These are phyloP conservation scores for Anisodus acutangulus DNA, from an alignment of 257 asterid genomes.

Conservation along the genomic window DNA sequence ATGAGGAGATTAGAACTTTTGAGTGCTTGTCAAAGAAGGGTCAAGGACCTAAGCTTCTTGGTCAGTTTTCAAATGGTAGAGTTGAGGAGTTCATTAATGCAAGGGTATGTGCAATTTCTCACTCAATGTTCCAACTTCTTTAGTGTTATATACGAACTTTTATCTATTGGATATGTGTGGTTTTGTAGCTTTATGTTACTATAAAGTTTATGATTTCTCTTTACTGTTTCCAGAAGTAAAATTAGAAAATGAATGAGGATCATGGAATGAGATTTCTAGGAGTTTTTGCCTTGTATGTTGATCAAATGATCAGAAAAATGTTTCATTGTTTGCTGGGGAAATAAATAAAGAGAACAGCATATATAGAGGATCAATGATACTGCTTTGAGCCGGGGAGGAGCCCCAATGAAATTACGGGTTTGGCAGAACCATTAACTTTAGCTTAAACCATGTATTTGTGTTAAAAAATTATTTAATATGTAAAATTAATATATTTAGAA, in stretches of 20 bases:
- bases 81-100: slow-evolving; percentile 94
- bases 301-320: neutral
- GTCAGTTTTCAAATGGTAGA: slow-evolving; percentile 67
- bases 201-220: neutral
- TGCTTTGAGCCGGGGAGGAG: neutral
- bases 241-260: neutral
- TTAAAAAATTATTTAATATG: too few relatives aligned
- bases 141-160: neutral
- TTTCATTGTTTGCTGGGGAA: neutral
- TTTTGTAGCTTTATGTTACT: neutral
- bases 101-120: slow-evolving; percentile 56
- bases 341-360: neutral
- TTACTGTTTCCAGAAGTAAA: neutral
- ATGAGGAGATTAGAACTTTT: slow-evolving; percentile 75
- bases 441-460: too few relatives aligned
- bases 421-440: too few relatives aligned
- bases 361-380: neutral
- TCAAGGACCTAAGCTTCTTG: slow-evolving; percentile 79
- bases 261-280: neutral
- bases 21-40: slow-evolving; percentile 64
- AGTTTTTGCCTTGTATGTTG: neutral
- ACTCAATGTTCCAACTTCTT: neutral
- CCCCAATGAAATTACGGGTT: too few relatives aligned
- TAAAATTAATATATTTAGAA: too few relatives aligned
- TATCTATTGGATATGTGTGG: neutral